Percentiles rank a stretch among this genome's conserved stretches.
phyloP scores from a whole-genome alignment of 805 yeast genomes.

The Candida suzukii region DNA sequence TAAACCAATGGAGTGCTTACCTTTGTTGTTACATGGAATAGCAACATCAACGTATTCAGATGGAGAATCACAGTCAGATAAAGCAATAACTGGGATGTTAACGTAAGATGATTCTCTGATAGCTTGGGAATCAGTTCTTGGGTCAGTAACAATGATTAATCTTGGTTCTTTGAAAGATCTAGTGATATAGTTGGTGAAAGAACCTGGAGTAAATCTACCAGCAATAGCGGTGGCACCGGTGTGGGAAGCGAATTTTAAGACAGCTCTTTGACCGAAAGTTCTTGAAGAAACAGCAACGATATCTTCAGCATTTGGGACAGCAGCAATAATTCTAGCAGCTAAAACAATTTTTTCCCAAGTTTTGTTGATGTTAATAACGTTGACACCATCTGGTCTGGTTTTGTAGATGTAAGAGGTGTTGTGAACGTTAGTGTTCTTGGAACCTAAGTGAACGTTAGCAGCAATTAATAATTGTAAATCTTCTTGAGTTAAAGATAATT shows the following conservation, averaged over 20 bases:
- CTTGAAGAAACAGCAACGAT: constrained; percentile 98
- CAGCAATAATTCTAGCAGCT: constrained; percentile 99
- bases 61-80: constrained; percentile 98
- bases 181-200: constrained; percentile 99
- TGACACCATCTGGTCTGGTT: constrained; percentile 99
- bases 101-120: constrained; percentile 99
- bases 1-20: constrained; percentile 99
- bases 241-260: constrained; percentile 98
- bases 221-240: constrained; percentile 99
- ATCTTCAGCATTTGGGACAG: constrained; percentile 97
- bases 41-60: constrained; percentile 99
- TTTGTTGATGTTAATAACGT: constrained; percentile 96
- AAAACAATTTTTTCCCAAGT: constrained; percentile 99
- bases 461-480: constrained; percentile 99
- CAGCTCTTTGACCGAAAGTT: constrained; percentile 99
- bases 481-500: constrained; percentile 65
- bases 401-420: constrained; percentile 95
- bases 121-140: constrained; percentile 99
- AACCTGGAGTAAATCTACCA: constrained; percentile 99
- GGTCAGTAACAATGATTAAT: constrained; percentile 97
- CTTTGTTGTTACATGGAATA: constrained; percentile 99
- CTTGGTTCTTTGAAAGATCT: constrained; percentile 99
- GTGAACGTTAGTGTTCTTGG: constrained; percentile 99
- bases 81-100: constrained; percentile 99
- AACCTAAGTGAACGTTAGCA: constrained; percentile 99